A percentile compares a stretch with the other conserved stretches of the same genome.
Evolutionary conservation across 306 rosid species (phyloP).

Genomic region (Vigna hirtella): DNA sequence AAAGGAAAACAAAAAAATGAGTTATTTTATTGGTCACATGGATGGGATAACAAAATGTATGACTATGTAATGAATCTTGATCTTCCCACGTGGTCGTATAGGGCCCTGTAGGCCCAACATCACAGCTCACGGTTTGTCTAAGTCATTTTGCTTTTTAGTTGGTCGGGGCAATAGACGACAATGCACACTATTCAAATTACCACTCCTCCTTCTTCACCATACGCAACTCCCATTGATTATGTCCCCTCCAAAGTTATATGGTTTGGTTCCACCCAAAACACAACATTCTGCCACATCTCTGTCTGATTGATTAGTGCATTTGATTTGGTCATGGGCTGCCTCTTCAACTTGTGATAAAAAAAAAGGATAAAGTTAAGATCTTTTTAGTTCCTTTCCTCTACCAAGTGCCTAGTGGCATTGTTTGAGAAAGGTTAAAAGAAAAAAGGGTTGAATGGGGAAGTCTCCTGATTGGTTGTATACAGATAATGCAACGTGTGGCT

Average conservation of each 20-base stretch:
- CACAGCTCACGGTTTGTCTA: conserved; percentile 51
- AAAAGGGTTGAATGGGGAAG: conserved; percentile 47
- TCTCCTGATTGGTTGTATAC: conserved; percentile 49
- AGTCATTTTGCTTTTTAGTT: conserved; percentile 44
- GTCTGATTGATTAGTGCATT: neutral
- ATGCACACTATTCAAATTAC: conserved; percentile 39
- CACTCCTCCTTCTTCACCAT: conserved; percentile 28
- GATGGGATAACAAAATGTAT: conserved; percentile 12
- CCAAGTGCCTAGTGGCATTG: conserved; percentile 5
- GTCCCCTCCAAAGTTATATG: conserved; percentile 29
- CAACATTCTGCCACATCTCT: conserved; percentile 36
- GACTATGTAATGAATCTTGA: conserved; percentile 16
- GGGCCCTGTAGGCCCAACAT: conserved; percentile 43
- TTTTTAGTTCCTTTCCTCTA: conserved; percentile 26
- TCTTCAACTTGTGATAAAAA: neutral
- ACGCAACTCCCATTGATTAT: conserved; percentile 29
- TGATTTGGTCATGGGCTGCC: neutral
- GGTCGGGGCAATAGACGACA: conserved; percentile 61
- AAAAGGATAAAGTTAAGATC: neutral
- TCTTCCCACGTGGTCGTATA: conserved; percentile 52
- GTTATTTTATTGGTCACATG: conserved; percentile 43
- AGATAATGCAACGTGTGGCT: conserved; percentile 70
- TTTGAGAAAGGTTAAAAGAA: conserved; percentile 11
- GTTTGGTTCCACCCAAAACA: conserved; percentile 26
- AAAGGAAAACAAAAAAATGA: conserved; percentile 8